Conservation (phyloP, 2,329 filamentous ascomycete species). For the Claviceps paspali region DNA sequence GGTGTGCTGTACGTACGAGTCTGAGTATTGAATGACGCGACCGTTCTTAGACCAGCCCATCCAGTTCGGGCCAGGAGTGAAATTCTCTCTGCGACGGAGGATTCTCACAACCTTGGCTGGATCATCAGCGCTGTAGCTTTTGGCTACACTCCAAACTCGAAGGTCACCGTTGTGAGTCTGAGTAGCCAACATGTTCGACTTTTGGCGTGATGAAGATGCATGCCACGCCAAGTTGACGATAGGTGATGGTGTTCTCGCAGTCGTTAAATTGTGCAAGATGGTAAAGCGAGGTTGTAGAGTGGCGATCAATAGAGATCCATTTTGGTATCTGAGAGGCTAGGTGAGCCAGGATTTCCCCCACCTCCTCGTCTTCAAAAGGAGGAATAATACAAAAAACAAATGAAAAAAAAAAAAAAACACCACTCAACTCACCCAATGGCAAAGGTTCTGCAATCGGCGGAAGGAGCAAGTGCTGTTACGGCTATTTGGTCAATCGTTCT, state of each 20-base stretch:
- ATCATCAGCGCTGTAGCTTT: slow-evolving; percentile 55
- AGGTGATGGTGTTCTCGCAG: slow-evolving; percentile 67
- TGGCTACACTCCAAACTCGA: slow-evolving; percentile 91
- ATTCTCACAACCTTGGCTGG: slow-evolving; percentile 79
- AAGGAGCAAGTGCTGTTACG: slow-evolving; percentile 83
- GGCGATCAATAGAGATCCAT: slow-evolving; percentile 83
- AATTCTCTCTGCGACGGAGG: slow-evolving; percentile 64
- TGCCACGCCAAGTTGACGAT: slow-evolving; percentile 88
- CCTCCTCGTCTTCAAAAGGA: background rate
- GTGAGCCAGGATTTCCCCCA: slow-evolving; percentile 5
- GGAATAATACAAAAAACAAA: too few species aligned
- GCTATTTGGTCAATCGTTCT: slow-evolving; percentile 85
- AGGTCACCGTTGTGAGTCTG: slow-evolving; percentile 87
- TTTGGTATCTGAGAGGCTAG: slow-evolving; percentile 55
- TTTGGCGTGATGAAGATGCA: slow-evolving; percentile 87
- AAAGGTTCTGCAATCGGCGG: slow-evolving; percentile 82
- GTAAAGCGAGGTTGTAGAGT: slow-evolving; percentile 83
- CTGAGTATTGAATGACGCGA: slow-evolving; percentile 80
- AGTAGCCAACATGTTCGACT: slow-evolving; percentile 93
- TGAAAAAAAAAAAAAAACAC: too few species aligned
- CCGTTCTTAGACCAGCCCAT: slow-evolving; percentile 98
- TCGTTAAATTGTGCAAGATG: slow-evolving; percentile 83
- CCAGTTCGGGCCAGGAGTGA: slow-evolving; percentile 70
- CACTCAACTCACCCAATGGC: slow-evolving; percentile 64
- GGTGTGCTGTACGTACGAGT: slow-evolving; percentile 49